Evolutionary conservation across 345 rosid genomes (phyloP), one percentile per base, ranked within the genome.

Genomic region (Nasturtium officinale): DNA sequence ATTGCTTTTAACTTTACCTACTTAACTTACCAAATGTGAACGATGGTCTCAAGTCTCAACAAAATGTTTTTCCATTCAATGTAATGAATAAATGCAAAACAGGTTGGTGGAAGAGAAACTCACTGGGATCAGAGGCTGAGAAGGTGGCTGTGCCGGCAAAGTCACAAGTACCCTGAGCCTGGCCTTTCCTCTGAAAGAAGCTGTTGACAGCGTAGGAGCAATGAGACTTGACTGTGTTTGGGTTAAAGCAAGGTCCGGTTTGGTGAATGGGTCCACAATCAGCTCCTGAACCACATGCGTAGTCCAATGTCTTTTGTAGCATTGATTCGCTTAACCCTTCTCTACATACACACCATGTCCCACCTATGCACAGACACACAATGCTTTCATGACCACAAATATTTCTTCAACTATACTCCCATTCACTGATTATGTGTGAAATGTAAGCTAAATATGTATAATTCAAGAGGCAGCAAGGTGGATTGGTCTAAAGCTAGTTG

Each of bases 201-300:
- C 97, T 95, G 85, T 95, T 95, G 37, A 87, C 97, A 42, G 97
- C 98, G 74, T 85, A 93, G 53, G 75, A 81, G 79, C 97, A 95
- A 61, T 94, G 98, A 58, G 93, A 79, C 69, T 72, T 85, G 51
- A 91, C 90, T 29, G 82, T 84, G 85, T 89, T 87, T 26, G 99
- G 97, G 29, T 75, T 73, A 73, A 67, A 95, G 53, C 99, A 95
- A 50, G 84, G 73, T 12, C 90, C 95, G 16, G 40, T 84, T 32
- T 79, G 60, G 72, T 87, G 89, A 77, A 79, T 67, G 15, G 96
- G 96, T 74, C n/a, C 58, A 76, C 99, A 95, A 69, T 95, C 99
- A 23, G 97, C 97, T 13, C 99, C 99, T 48, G 92, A 91, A 38
- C 99, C 96, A 78, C 99, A 95, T 1, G 99, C 96, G 73, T 88